Conservation (phyloP, 805 yeast species). For the Saccharomycopsis fodiens region DNA sequence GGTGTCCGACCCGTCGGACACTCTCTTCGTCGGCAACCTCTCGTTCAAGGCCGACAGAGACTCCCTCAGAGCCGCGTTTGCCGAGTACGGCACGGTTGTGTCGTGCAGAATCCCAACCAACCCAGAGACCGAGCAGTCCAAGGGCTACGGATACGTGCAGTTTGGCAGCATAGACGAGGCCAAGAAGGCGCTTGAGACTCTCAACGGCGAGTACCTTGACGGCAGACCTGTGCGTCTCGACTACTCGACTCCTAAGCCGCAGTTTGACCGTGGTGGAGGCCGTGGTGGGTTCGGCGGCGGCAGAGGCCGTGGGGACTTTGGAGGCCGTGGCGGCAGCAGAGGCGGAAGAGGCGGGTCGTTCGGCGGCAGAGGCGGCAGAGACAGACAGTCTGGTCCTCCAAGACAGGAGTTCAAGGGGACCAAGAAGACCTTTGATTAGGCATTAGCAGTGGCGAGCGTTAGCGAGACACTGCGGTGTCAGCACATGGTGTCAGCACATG, state of each 20-base stretch:
- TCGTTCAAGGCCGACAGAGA: slow-evolving; percentile 88
- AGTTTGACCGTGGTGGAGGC: slow-evolving; percentile 27
- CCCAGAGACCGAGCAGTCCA: slow-evolving; percentile 97
- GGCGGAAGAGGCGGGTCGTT: slow-evolving; percentile 31
- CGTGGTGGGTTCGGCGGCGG: slow-evolving; percentile 40
- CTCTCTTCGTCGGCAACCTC: slow-evolving; percentile 92
- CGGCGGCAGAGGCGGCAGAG: slow-evolving; percentile 36
- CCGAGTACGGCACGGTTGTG: slow-evolving; percentile 71
- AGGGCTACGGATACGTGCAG: slow-evolving; percentile 98
- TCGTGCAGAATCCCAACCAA: slow-evolving; percentile 96
- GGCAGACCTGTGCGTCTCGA: slow-evolving; percentile 95
- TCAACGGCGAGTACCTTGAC: slow-evolving; percentile 82
- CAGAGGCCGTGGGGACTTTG: slow-evolving; percentile 27
- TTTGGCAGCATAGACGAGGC: slow-evolving; percentile 84
- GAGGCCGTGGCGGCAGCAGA: slow-evolving; percentile 28
- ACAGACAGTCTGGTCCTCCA: slow-evolving; percentile 36
- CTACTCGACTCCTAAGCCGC: slow-evolving; percentile 84
- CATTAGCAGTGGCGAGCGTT: background rate
- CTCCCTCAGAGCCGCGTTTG: slow-evolving; percentile 61
- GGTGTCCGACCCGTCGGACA: slow-evolving; percentile 89
- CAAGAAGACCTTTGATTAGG: slow-evolving; percentile 73
- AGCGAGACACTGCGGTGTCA: no score
- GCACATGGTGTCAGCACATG: no score
- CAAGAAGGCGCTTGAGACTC: slow-evolving; percentile 73
- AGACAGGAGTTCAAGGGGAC: slow-evolving; percentile 66